Base-by-base conservation (phyloP, 176 grass and related monocot genomes). In the Triticum urartu region DNA sequence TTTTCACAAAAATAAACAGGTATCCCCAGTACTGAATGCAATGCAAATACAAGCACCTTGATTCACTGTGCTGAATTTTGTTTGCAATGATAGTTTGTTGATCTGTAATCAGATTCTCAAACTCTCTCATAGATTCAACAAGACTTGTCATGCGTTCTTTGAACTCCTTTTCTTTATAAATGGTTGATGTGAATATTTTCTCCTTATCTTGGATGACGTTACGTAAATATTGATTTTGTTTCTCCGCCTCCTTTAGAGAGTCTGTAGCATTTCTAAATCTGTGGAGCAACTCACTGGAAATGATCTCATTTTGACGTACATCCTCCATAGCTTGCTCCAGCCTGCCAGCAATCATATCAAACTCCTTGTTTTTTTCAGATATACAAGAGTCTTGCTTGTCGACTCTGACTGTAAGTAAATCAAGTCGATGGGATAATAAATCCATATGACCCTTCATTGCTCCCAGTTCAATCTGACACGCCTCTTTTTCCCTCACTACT, bases 341-440 rank as follows among this genome's bases (percentile, higher is more conserved):
- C 74, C 30, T 87, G n/a, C 50, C 40, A 6, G 87, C 71, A 59
- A 85, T 74, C 26, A 33, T 72, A 85, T 82, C 72, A 73, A 42
- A 91, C 48, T 91, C 89, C 78, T 30, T 87, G 43, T 61, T 83
- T 61, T 50, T 82, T 64, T 87, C 89, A 64, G 84, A 74, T 79
- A 87, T 87, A 75, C 69, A 75, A 5, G 59, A 78, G 78, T 84
- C 89, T 59, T 91, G 89, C 28, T 79, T 87, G 50, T 28, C 63
- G n/a, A 91, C 56, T 85, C 89, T 91, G 20, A 74, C 81, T 79
- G 65, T 89, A 58, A 94, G 84, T 20, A 87, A 79, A 82, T 76
- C 64, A 85, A 94, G 47, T 75, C 85, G 58, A 68, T 17, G 34
- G 84, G 38, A 64, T 81, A 91, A 3, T 36, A 65, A 85, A 75